Conservation (phyloP, 169 alveolate genomes). For the Cryptosporidium parvum region DNA sequence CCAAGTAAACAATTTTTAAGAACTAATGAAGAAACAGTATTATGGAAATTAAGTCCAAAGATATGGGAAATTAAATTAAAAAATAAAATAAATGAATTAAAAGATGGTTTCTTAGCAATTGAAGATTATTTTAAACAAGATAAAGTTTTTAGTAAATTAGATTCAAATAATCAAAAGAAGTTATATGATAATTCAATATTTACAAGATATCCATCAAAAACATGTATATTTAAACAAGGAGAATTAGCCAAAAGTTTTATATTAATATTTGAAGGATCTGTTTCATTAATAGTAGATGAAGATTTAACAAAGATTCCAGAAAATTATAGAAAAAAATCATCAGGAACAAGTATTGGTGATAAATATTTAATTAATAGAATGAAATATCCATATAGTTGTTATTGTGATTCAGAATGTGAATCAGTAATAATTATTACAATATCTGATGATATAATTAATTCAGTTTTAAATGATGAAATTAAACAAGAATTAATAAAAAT, state of each 20-base stretch:
- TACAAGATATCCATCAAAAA: slow-evolving; percentile 52
- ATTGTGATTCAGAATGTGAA: slow-evolving; percentile 44
- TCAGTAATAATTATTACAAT: slow-evolving; percentile 30
- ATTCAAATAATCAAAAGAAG: neutral
- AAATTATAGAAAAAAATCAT: slow-evolving; percentile 4
- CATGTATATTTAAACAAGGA: slow-evolving; percentile 68
- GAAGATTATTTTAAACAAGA: slow-evolving; percentile 39
- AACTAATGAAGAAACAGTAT: slow-evolving; percentile 39
- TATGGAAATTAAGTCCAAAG: slow-evolving; percentile 49
- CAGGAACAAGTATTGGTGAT: slow-evolving; percentile 70
- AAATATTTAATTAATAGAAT: slow-evolving; percentile 35
- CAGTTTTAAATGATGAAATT: slow-evolving; percentile 37
- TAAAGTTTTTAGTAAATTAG: slow-evolving; percentile 2
- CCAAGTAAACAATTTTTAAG: slow-evolving; percentile 32
- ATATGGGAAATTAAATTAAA: slow-evolving; percentile 45
- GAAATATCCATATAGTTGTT: slow-evolving; percentile 53
- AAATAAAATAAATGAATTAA: neutral
- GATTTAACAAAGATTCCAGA: slow-evolving; percentile 30
- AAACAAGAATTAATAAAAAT: slow-evolving; percentile 11
- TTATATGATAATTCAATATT: slow-evolving; percentile 34
- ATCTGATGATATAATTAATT: neutral
- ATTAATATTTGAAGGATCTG: slow-evolving; percentile 52
- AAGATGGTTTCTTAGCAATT: slow-evolving; percentile 17
- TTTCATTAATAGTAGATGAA: slow-evolving; percentile 43
- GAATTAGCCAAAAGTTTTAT: slow-evolving; percentile 47